phyloP scores from a whole-genome alignment of 371 early-diverging fungal species.

The Syncephalastrum contaminatum region DNA sequence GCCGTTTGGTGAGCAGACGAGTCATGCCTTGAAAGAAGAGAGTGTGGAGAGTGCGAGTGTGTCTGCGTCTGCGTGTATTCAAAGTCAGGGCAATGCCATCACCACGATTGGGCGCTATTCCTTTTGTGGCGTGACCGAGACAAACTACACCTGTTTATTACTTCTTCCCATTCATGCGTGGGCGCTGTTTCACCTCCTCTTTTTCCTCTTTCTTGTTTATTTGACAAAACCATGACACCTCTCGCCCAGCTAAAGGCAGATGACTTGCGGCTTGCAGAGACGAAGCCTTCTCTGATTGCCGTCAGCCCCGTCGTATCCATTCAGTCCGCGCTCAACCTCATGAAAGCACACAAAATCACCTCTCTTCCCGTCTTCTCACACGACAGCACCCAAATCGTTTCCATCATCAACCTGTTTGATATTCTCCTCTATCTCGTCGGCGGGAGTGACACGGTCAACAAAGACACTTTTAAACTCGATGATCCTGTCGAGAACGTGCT shows the following conservation, averaged over 20 bases:
- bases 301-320: constrained; percentile 51
- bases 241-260: constrained; percentile 35
- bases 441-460: constrained; percentile 27
- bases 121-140: too few relatives aligned
- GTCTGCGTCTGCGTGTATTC: too few relatives aligned
- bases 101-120: too few relatives aligned
- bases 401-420: constrained; percentile 57
- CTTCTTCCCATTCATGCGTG: too few relatives aligned
- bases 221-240: constrained; percentile 3
- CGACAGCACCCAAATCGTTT: constrained; percentile 48
- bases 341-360: constrained; percentile 47
- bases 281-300: constrained; percentile 44
- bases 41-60: too few relatives aligned
- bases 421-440: constrained; percentile 48
- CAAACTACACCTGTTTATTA: too few relatives aligned
- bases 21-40: too few relatives aligned
- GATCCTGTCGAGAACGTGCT: constrained; percentile 57
- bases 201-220: constrained; percentile 1
- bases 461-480: constrained; percentile 35
- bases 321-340: constrained; percentile 43
- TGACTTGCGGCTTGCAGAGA: constrained; percentile 33
- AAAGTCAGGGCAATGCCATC: too few relatives aligned
- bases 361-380: constrained; percentile 63
- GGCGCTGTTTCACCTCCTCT: too few relatives aligned
- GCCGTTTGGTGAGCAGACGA: constrained; percentile 3